Evolutionary conservation across 148 eudicot genomes (phyloP).

Genomic region (Vaccinium macrocarpon): DNA sequence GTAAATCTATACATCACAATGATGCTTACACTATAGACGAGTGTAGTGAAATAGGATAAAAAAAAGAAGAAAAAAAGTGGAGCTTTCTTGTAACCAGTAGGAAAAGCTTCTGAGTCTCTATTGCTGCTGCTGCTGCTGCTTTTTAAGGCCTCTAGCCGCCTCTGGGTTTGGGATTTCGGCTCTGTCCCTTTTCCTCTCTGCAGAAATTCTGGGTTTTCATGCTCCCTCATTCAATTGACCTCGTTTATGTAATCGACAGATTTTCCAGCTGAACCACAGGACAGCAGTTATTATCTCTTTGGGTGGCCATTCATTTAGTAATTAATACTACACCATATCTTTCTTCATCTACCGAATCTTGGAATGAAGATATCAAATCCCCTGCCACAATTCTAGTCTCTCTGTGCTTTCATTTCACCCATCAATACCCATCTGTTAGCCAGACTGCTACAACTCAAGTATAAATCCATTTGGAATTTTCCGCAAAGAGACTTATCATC

Average conservation of each 20-base stretch:
- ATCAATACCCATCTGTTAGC: background rate
- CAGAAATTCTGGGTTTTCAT: background rate
- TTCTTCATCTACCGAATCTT: slow-evolving; percentile 1
- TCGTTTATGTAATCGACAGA: background rate
- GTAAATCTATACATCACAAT: background rate
- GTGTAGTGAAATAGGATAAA: background rate
- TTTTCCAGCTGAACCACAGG: background rate
- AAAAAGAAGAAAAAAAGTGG: background rate
- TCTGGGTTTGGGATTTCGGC: background rate
- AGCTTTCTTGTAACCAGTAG: background rate
- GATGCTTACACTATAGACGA: background rate
- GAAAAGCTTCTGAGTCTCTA: background rate
- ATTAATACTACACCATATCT: background rate
- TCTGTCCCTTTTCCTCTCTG: background rate
- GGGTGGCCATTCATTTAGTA: slow-evolving; percentile 8
- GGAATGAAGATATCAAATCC: background rate
- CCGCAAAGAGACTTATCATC: no score
- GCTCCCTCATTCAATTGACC: slow-evolving; percentile 16
- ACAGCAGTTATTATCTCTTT: background rate
- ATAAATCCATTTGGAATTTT: no score
- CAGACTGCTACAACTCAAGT: no score
- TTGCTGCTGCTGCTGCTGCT: slow-evolving; percentile 2
- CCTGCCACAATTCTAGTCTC: background rate
- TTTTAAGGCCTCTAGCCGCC: slow-evolving; percentile 23
- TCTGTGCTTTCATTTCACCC: background rate